These are phyloP conservation scores for Apophysomyces trapeziformis DNA, from an alignment of 371 early-diverging fungal genomes.

Conservation along the genomic window DNA sequence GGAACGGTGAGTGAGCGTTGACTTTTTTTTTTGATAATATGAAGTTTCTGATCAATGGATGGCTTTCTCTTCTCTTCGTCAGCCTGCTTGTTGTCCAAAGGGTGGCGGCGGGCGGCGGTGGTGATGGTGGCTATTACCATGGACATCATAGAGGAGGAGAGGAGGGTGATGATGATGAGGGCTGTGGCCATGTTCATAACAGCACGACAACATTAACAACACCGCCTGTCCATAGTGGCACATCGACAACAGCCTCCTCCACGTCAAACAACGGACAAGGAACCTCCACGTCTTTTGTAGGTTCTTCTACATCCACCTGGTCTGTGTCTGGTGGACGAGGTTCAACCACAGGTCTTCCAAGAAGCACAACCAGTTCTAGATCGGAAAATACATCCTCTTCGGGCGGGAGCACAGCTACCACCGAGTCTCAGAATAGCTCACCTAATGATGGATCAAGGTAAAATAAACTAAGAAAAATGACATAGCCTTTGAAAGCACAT, in stretches of 20 bases:
- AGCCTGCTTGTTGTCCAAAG: neutral
- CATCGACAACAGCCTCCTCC: no score
- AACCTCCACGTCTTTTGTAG: no score
- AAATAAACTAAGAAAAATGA: neutral
- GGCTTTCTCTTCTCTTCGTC: neutral
- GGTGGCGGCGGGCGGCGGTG: slow-evolving; percentile 5
- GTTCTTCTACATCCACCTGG: no score
- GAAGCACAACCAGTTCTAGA: neutral
- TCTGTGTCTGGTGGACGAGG: neutral
- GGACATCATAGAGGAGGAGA: neutral
- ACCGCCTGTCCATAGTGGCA: no score
- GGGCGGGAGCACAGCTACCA: neutral
- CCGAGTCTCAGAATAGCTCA: neutral
- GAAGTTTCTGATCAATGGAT: neutral
- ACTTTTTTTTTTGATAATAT: neutral
- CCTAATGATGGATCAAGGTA: neutral
- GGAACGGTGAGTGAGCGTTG: neutral
- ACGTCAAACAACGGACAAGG: no score
- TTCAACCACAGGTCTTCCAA: no score
- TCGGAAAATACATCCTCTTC: neutral
- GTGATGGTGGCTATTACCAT: neutral
- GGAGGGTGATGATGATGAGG: neutral
- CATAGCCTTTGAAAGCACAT: neutral
- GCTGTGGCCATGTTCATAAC: neutral
- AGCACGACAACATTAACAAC: neutral